Evolutionary conservation across 2,329 filamentous ascomycete genomes (phyloP).

Genomic region (Sporothrix mexicana): DNA sequence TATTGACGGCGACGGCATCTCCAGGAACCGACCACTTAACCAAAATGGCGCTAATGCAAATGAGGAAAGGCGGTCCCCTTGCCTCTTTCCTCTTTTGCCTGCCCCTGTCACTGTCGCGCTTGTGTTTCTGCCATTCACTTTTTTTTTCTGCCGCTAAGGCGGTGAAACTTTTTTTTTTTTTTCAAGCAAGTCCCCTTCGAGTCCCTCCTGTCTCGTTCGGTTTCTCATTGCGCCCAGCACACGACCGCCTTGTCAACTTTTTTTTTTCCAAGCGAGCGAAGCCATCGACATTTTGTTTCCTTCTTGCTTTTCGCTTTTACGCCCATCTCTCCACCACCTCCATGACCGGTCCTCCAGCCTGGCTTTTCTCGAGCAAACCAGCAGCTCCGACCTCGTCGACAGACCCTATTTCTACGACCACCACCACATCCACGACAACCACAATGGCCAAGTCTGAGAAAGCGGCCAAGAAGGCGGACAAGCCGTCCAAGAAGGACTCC

Average conservation of each 20-base stretch:
- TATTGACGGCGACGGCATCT: no score
- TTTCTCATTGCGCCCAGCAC: not conserved
- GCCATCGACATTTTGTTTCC: slow-evolving; percentile 5
- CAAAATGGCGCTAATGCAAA: no score
- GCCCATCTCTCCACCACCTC: not conserved
- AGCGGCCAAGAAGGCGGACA: slow-evolving; percentile 35
- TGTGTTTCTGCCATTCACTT: not conserved
- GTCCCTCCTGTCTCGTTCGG: not conserved
- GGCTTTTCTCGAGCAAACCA: slow-evolving; percentile 38
- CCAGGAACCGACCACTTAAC: no score
- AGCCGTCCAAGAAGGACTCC: slow-evolving; percentile 19
- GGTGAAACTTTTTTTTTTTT: slow-evolving; percentile 29
- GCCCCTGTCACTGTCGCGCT: no score
- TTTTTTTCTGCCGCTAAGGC: slow-evolving; percentile 25
- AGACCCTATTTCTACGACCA: not conserved
- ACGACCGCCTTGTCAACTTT: slow-evolving; percentile 4
- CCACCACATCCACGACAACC: not conserved
- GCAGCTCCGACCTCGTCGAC: slow-evolving; percentile 16
- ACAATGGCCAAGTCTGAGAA: slow-evolving; percentile 36
- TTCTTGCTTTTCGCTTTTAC: not conserved
- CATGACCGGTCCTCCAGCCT: slow-evolving; percentile 34
- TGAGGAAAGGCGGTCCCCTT: no score
- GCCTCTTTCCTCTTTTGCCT: no score
- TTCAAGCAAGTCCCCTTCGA: not conserved
- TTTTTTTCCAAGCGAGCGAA: not conserved